These are phyloP conservation scores for Russula vinacea DNA, from an alignment of 768 basidiomycete species.

Conservation along the genomic window DNA sequence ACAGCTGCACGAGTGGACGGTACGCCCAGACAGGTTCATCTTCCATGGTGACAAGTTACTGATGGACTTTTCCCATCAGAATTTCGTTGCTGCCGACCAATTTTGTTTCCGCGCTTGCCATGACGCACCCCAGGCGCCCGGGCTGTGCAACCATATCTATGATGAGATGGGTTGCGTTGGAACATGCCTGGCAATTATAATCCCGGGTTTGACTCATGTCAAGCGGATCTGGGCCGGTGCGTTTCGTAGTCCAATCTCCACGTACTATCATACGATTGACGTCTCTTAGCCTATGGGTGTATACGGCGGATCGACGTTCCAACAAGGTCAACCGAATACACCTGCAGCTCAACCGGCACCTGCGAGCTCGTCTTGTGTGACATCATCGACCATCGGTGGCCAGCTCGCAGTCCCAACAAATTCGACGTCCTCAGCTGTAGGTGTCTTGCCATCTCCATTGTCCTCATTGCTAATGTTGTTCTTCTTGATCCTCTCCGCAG, in stretches of 20 bases:
- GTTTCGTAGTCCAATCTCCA: slow-evolving; percentile 17
- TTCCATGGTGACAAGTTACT: slow-evolving; percentile 2
- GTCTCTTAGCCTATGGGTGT: slow-evolving; percentile 56
- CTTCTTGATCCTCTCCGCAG: neutral
- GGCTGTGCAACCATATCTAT: slow-evolving; percentile 59
- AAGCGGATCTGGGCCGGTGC: slow-evolving; percentile 51
- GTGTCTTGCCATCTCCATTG: neutral
- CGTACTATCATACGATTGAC: neutral
- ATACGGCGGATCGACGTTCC: slow-evolving; percentile 63
- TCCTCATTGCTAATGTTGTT: neutral
- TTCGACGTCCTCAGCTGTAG: slow-evolving; percentile 13
- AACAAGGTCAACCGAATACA: slow-evolving; percentile 57
- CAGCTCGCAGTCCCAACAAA: slow-evolving; percentile 23
- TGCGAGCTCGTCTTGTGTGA: slow-evolving; percentile 57
- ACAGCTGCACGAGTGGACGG: slow-evolving; percentile 74
- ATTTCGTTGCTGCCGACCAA: slow-evolving; percentile 54
- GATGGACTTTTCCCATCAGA: slow-evolving; percentile 38
- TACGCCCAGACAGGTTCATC: slow-evolving; percentile 33
- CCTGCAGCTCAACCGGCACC: slow-evolving; percentile 57
- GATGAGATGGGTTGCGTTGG: slow-evolving; percentile 59
- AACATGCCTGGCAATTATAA: slow-evolving; percentile 55
- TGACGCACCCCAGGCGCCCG: slow-evolving; percentile 47
- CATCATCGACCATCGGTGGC: slow-evolving; percentile 52
- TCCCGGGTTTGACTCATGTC: slow-evolving; percentile 44
- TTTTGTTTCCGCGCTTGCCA: slow-evolving; percentile 77